A percentile compares a stretch with the other conserved stretches of the same genome.
These are phyloP conservation scores for Leccinum disarticulatum DNA, from an alignment of 768 basidiomycete genomes.

Conservation along the genomic window DNA sequence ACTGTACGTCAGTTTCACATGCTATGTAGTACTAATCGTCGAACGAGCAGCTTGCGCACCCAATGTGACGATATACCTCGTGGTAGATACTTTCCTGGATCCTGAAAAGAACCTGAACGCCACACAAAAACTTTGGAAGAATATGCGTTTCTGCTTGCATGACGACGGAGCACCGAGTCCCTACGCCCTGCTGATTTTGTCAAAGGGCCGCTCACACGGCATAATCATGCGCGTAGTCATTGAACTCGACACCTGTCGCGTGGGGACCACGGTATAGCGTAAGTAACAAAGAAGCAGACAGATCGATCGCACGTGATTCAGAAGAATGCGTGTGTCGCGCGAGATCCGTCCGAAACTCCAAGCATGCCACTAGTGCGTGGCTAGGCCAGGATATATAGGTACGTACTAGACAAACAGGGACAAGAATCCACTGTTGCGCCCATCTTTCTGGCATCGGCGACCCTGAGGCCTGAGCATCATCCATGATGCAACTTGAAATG, in stretches of 20 bases:
- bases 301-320: too few species aligned
- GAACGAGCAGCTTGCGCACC: background rate
- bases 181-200: background rate
- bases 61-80: background rate
- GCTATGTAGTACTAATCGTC: background rate
- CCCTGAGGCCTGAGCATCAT: background rate
- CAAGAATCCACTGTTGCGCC: background rate
- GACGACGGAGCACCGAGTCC: background rate
- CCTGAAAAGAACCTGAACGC: background rate
- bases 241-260: background rate
- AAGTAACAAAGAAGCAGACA: too few species aligned
- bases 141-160: background rate
- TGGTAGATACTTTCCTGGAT: background rate
- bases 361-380: background rate
- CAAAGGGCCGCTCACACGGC: background rate
- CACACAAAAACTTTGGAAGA: background rate
- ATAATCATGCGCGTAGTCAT: background rate
- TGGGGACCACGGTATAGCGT: background rate
- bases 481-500: background rate
- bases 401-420: background rate
- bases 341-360: background rate
- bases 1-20: background rate
- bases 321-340: too few species aligned
- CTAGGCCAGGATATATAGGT: background rate
- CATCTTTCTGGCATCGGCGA: background rate